These are phyloP conservation scores for Wickerhamomyces strasburgensis DNA, from an alignment of 805 yeast genomes.

Conservation along the genomic window DNA sequence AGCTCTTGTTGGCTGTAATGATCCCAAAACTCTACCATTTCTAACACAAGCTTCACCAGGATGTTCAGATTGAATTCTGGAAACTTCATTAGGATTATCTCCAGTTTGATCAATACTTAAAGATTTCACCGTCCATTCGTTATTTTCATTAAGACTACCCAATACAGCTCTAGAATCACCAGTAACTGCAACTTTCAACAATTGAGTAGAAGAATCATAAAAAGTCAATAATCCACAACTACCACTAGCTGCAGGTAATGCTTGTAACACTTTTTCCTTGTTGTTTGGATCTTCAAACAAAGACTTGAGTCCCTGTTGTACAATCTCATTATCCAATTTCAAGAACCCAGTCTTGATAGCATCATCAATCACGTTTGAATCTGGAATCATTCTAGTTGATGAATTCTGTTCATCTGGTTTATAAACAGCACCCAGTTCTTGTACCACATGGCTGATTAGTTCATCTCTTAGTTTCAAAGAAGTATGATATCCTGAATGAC, in stretches of 20 bases:
- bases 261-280: constrained; percentile 47
- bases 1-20: constrained; percentile 92
- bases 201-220: constrained; percentile 70
- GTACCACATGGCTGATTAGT: constrained; percentile 69
- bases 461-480: constrained; percentile 79
- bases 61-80: constrained; percentile 77
- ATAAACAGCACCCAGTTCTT: constrained; percentile 64
- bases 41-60: constrained; percentile 84
- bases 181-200: constrained; percentile 85
- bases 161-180: constrained; percentile 94
- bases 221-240: constrained; percentile 88
- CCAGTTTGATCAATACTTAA: constrained; percentile 93
- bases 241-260: constrained; percentile 93
- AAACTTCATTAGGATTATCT: constrained; percentile 80
- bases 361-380: constrained; percentile 63
- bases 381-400: constrained; percentile 55
- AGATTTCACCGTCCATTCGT: constrained; percentile 83
- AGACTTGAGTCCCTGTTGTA: constrained; percentile 64
- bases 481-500: constrained; percentile 96
- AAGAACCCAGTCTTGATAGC: constrained; percentile 80
- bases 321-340: constrained; percentile 82
- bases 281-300: constrained; percentile 64
- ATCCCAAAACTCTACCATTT: constrained; percentile 87
- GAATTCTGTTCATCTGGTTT: constrained; percentile 43
- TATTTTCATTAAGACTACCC: constrained; percentile 60